These are phyloP conservation scores for Meyerozyma smithsonii DNA, from an alignment of 1,139 yeast genomes.

Conservation along the genomic window DNA sequence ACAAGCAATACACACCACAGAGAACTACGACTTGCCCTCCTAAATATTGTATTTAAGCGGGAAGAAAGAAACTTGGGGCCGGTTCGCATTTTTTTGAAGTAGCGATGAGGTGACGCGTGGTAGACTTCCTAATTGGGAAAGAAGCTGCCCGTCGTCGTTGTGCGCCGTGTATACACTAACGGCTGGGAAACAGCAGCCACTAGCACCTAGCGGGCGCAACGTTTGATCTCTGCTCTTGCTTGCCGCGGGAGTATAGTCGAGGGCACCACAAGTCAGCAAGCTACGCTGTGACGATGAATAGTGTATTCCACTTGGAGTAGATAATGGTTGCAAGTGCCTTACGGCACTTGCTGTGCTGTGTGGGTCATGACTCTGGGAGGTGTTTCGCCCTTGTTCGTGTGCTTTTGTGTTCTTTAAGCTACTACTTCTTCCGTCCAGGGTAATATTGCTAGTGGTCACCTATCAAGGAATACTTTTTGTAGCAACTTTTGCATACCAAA, in stretches of 20 bases:
- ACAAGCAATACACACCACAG: slow-evolving; percentile 3
- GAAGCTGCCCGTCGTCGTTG: not conserved
- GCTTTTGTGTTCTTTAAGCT: too few relatives aligned
- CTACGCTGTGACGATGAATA: too few relatives aligned
- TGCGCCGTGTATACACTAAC: slow-evolving; percentile 1
- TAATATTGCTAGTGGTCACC: too few relatives aligned
- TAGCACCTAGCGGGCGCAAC: not conserved
- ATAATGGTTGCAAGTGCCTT: too few relatives aligned
- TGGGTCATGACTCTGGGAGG: too few relatives aligned
- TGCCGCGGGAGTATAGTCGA: not conserved
- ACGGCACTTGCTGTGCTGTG: too few relatives aligned
- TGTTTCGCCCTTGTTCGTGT: too few relatives aligned
- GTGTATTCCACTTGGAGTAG: too few relatives aligned
- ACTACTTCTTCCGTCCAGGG: too few relatives aligned
- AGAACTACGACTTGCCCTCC: slow-evolving; percentile 36
- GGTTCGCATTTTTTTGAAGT: slow-evolving; percentile 11
- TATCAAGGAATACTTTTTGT: too few relatives aligned
- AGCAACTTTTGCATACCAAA: not conserved
- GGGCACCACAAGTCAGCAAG: slow-evolving; percentile 2
- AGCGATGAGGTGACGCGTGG: slow-evolving; percentile 10
- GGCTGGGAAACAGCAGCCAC: not conserved
- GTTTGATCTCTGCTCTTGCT: not conserved
- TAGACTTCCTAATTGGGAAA: slow-evolving; percentile 26
- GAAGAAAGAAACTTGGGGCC: slow-evolving; percentile 30
- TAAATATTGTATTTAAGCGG: slow-evolving; percentile 46